Percentiles rank a stretch among this genome's conserved stretches.
Conservation (phyloP, 148 eudicot species). For the Camellia japonica region DNA sequence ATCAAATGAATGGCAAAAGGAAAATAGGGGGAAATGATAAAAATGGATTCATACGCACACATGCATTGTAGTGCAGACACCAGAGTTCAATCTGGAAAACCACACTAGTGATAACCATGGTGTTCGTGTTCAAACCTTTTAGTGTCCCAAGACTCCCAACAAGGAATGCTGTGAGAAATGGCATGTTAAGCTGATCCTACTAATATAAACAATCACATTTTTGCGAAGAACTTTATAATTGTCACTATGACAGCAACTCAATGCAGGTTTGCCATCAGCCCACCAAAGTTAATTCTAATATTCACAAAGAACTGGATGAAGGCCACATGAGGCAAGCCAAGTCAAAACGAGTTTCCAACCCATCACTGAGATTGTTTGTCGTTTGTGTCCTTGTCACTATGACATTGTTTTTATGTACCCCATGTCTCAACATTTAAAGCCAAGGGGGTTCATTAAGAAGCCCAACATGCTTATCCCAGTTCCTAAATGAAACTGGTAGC, state of each 20-base stretch:
- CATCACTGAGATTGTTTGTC: background rate
- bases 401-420: background rate
- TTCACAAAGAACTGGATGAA: background rate
- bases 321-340: background rate
- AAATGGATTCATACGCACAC: background rate
- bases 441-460: background rate
- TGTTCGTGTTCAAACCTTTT: constrained; percentile 6
- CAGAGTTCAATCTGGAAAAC: background rate
- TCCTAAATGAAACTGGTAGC: background rate
- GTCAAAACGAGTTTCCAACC: background rate
- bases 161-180: background rate
- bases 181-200: background rate
- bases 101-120: constrained; percentile 5
- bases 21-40: background rate
- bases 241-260: background rate
- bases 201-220: background rate
- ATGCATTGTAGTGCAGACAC: background rate
- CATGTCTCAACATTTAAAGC: background rate
- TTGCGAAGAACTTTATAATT: background rate
- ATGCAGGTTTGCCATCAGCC: background rate
- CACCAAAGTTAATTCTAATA: background rate
- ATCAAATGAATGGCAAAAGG: background rate
- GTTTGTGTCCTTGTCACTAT: background rate
- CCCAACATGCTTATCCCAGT: background rate
- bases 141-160: background rate